Base-by-base conservation (phyloP, 768 basidiomycete species). In the Arthromyces matolae region DNA sequence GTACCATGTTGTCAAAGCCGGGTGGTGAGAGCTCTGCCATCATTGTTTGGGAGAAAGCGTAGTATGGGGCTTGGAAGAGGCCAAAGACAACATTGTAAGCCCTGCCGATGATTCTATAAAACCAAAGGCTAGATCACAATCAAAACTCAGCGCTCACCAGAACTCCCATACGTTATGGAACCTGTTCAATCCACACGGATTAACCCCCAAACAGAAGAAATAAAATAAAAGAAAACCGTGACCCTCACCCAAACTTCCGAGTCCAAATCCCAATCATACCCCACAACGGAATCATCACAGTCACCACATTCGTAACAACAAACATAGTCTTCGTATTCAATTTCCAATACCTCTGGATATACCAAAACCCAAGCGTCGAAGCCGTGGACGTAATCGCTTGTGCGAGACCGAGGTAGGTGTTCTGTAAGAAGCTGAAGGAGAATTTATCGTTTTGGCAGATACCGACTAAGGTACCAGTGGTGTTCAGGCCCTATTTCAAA, bases 181-280 rank as follows among this genome's bases (percentile, higher is more conserved):
- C 1, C 79, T 81, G n/a, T n/a, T n/a, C n/a, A n/a, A n/a, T n/a
- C n/a, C n/a, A n/a, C n/a, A n/a, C n/a, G n/a, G n/a, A n/a, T n/a
- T n/a, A n/a, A n/a, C n/a, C n/a, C n/a, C n/a, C n/a, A n/a, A n/a
- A n/a, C n/a, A n/a, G n/a, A n/a, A n/a, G n/a, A n/a, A n/a, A n/a
- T n/a, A n/a, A n/a, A n/a, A n/a, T n/a, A n/a, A n/a, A n/a, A n/a
- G n/a, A n/a, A n/a, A n/a, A n/a, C n/a, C n/a, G n/a, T n/a, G n/a
- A n/a, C n/a, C n/a, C 77, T 18, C 54, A 86, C 83, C 89, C 89
- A 39, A 93, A 56, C 50, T 75, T 85, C 8, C 68, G 52, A 0
- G 89, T 89, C 88, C 89, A 89, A 39, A 92, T 80, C 1, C 90
- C 89, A 34, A 90, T 72, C 86, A 88, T 86, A 12, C 88, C 86